A percentile compares a stretch with the other conserved stretches of the same genome.
Conservation (phyloP, 2,329 filamentous ascomycete genomes). For the Hirsutella thompsonii region DNA sequence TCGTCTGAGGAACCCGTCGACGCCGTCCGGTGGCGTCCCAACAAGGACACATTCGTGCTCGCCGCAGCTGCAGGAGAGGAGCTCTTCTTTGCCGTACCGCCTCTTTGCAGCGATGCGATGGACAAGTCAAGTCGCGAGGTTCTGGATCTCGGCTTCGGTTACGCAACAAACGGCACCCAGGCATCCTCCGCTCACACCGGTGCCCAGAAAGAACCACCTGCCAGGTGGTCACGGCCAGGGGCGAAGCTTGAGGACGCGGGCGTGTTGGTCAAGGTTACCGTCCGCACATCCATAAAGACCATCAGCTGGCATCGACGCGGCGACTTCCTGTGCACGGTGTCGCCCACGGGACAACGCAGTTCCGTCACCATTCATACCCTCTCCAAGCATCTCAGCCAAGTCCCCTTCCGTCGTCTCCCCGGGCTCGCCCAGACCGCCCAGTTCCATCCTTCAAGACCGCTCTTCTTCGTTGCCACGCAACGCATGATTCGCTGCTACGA, state of each 20-base stretch:
- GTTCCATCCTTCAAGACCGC: constrained; percentile 85
- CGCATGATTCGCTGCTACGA: constrained; percentile 90
- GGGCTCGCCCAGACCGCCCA: constrained; percentile 75
- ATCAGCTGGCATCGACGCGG: constrained; percentile 90
- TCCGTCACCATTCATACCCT: constrained; percentile 91
- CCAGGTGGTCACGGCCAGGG: constrained; percentile 74
- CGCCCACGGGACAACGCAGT: constrained; percentile 61
- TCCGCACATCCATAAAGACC: constrained; percentile 71
- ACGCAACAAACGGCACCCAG: constrained; percentile 47
- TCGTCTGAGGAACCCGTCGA: constrained; percentile 71
- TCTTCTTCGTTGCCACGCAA: constrained; percentile 94
- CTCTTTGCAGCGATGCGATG: constrained; percentile 57
- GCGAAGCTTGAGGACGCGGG: constrained; percentile 61
- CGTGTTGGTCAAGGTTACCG: constrained; percentile 67
- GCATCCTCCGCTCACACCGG: constrained; percentile 19
- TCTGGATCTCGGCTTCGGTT: constrained; percentile 84
- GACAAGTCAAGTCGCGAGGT: constrained; percentile 64
- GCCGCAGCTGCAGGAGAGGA: constrained; percentile 76
- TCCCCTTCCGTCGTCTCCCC: constrained; percentile 71
- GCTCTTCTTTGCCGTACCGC: constrained; percentile 72
- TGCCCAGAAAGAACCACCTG: constrained; percentile 48
- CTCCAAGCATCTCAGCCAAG: constrained; percentile 87
- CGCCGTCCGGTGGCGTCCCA: constrained; percentile 79
- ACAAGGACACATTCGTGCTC: constrained; percentile 66
- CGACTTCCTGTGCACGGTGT: constrained; percentile 89